A percentile compares a stretch with the other conserved stretches of the same genome.
Evolutionary conservation across 495 filamentous ascomycete genomes (phyloP).

Genomic region (Mycothermus thermophilus): DNA sequence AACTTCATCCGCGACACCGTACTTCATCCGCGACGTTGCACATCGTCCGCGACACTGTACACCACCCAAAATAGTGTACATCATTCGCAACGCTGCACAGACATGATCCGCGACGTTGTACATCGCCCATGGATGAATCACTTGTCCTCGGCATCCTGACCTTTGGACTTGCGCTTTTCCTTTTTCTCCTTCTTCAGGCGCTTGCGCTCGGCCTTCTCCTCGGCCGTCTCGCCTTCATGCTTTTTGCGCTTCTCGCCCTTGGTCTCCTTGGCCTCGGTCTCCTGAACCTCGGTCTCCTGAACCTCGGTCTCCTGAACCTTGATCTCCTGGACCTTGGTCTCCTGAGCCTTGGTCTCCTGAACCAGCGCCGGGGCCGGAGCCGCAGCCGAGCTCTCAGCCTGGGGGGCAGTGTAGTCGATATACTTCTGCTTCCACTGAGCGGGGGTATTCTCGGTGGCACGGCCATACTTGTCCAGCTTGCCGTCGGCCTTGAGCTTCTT

Average conservation of each 20-base stretch:
- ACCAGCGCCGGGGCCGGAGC: constrained; percentile 32
- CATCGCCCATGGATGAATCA: neutral
- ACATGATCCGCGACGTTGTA: too few relatives aligned
- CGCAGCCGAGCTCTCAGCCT: constrained; percentile 19
- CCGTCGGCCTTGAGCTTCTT: constrained; percentile 98
- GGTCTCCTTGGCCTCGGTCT: too few relatives aligned
- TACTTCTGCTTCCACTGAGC: constrained; percentile 80
- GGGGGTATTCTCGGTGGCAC: constrained; percentile 81
- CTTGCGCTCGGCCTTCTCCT: constrained; percentile 63
- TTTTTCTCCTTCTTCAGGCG: constrained; percentile 61
- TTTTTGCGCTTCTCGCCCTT: constrained; percentile 54
- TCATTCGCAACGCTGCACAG: too few relatives aligned
- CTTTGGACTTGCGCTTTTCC: constrained; percentile 42
- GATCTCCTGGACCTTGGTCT: too few relatives aligned
- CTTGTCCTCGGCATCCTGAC: constrained; percentile 42
- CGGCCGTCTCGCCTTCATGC: constrained; percentile 66
- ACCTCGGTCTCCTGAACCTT: too few relatives aligned
- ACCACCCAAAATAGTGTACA: too few relatives aligned
- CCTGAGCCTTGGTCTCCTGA: too few relatives aligned
- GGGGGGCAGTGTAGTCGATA: constrained; percentile 54
- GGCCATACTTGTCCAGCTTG: constrained; percentile 93
- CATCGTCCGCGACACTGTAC: too few relatives aligned
- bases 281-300: too few relatives aligned
- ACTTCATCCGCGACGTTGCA: too few relatives aligned
- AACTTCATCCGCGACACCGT: too few relatives aligned